Conservation (phyloP, 2,329 filamentous ascomycete species). For the Simplicillium sp. region DNA sequence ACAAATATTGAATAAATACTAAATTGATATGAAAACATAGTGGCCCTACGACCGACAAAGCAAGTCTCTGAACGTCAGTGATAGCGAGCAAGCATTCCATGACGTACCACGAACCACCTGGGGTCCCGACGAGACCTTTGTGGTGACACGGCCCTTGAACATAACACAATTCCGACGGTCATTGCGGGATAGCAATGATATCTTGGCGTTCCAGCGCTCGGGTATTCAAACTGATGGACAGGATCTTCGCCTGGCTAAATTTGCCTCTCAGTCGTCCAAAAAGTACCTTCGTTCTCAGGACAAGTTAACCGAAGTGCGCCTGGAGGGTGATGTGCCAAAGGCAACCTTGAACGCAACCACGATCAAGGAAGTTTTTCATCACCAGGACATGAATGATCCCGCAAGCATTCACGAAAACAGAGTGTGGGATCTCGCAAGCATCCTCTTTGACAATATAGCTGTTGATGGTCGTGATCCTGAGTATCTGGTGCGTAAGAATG, state of each 20-base stretch:
- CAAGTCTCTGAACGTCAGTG: constrained; percentile 57
- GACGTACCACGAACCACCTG: constrained; percentile 70
- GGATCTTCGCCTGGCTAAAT: constrained; percentile 55
- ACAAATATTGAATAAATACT: constrained; percentile 27
- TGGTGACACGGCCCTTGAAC: constrained; percentile 38
- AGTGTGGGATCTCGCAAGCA: constrained; percentile 78
- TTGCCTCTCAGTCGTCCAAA: constrained; percentile 50
- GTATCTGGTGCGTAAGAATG: constrained; percentile 43
- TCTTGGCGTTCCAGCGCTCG: constrained; percentile 22
- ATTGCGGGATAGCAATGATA: constrained; percentile 14
- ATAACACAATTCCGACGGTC: constrained; percentile 29
- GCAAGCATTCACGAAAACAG: constrained; percentile 55
- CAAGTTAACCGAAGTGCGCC: constrained; percentile 40
- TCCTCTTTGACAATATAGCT: constrained; percentile 65
- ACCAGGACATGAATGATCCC: constrained; percentile 29
- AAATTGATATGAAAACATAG: constrained; percentile 46
- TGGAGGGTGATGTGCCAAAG: constrained; percentile 49
- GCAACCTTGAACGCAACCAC: constrained; percentile 34
- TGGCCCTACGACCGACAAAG: constrained; percentile 78
- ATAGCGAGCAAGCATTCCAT: constrained; percentile 59
- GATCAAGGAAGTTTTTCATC: constrained; percentile 29
- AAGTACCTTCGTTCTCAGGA: constrained; percentile 47
- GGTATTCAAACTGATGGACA: constrained; percentile 54
- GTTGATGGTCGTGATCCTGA: constrained; percentile 29
- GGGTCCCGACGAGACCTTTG: constrained; percentile 63